A percentile compares a stretch with the other conserved stretches of the same genome.
Conservation (phyloP, 2,329 filamentous ascomycete species). For the Laburnicola sp. region DNA sequence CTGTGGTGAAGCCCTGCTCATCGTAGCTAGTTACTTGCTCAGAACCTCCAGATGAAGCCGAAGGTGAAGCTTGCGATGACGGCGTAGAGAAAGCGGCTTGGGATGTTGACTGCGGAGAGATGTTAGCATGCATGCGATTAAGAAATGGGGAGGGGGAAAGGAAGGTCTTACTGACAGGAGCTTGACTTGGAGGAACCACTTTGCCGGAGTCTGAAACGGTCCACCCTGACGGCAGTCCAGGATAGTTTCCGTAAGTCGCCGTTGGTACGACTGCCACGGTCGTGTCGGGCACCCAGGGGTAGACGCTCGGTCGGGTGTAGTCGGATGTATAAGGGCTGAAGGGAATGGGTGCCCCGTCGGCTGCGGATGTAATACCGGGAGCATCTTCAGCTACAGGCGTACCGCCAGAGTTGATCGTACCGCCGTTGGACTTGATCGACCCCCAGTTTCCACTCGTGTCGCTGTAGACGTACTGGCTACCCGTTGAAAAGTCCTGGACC, state of each 20-base stretch:
- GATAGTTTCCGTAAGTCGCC: slow-evolving; percentile 51
- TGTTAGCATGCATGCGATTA: slow-evolving; percentile 19
- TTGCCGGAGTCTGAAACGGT: slow-evolving; percentile 77
- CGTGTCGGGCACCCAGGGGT: slow-evolving; percentile 66
- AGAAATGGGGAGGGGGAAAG: slow-evolving; percentile 26
- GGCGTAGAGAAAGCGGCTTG: slow-evolving; percentile 57
- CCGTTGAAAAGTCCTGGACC: slow-evolving; percentile 91
- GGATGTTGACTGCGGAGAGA: slow-evolving; percentile 51
- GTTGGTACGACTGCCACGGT: slow-evolving; percentile 55
- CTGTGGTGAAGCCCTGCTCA: slow-evolving; percentile 55
- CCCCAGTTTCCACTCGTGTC: slow-evolving; percentile 77
- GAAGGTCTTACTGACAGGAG: slow-evolving; percentile 66
- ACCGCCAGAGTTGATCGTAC: slow-evolving; percentile 67
- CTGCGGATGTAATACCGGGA: slow-evolving; percentile 65
- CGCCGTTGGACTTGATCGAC: slow-evolving; percentile 80
- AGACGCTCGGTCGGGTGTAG: slow-evolving; percentile 47
- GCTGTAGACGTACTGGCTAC: slow-evolving; percentile 78
- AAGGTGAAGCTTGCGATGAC: slow-evolving; percentile 48
- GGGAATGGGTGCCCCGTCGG: slow-evolving; percentile 67
- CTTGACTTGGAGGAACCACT: slow-evolving; percentile 72
- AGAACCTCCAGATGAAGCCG: slow-evolving; percentile 35
- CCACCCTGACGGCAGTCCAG: slow-evolving; percentile 77
- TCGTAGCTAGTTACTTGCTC: slow-evolving; percentile 51
- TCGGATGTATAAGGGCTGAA: slow-evolving; percentile 64
- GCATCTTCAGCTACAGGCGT: slow-evolving; percentile 60